Conservation (phyloP, 805 yeast species). For the Ascoidea tarda region DNA sequence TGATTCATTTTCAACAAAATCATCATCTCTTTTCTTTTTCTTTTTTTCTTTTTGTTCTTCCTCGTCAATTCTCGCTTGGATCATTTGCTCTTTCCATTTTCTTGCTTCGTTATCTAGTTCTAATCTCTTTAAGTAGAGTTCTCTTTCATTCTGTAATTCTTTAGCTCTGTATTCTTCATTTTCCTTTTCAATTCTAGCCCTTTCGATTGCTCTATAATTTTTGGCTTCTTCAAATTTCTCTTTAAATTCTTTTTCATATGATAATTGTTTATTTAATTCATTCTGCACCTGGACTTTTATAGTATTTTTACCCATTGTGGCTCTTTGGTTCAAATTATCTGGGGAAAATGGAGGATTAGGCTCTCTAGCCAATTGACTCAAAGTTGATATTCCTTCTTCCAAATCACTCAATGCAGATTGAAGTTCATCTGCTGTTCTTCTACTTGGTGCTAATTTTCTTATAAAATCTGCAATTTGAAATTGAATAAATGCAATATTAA, state of each 20-base stretch:
- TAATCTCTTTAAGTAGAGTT: not conserved
- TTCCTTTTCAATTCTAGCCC: constrained; percentile 29
- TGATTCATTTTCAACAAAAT: constrained; percentile 19
- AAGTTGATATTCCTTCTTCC: constrained; percentile 41
- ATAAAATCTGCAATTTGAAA: constrained; percentile 80
- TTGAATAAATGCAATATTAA: constrained; percentile 73
- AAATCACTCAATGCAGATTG: constrained; percentile 40
- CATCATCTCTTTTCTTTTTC: constrained; percentile 14
- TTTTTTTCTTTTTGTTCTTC: constrained; percentile 20
- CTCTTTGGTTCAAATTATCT: constrained; percentile 72
- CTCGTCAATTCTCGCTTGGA: constrained; percentile 24
- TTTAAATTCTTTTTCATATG: constrained; percentile 41
- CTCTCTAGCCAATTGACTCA: constrained; percentile 45
- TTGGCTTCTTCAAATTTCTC: constrained; percentile 63
- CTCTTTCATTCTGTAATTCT: constrained; percentile 31
- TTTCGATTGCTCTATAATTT: constrained; percentile 46
- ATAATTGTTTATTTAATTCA: constrained; percentile 57
- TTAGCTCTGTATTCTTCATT: constrained; percentile 27
- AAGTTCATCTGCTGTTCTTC: constrained; percentile 51
- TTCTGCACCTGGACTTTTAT: constrained; percentile 58
- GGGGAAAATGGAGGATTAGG: constrained; percentile 64
- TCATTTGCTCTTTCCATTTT: constrained; percentile 44
- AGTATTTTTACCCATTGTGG: constrained; percentile 71
- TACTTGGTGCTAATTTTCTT: constrained; percentile 41
- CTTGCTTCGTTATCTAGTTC: constrained; percentile 41